These are phyloP conservation scores for Fusarium verticillioides DNA, from an alignment of 2,329 filamentous ascomycete species.

Conservation along the genomic window DNA sequence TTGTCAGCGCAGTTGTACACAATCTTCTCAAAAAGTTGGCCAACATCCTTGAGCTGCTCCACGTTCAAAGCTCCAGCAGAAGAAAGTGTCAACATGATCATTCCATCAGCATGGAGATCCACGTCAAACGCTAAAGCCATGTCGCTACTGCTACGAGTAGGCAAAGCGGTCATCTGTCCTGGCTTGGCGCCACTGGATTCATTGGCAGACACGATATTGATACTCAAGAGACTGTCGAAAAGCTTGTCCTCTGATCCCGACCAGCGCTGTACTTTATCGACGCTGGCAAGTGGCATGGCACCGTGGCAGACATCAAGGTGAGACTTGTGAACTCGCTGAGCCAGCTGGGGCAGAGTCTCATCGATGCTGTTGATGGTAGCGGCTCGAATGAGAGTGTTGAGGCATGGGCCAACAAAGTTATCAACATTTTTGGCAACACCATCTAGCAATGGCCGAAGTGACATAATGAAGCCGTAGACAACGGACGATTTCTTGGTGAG, in stretches of 20 bases:
- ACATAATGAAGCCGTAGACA: slow-evolving; percentile 23
- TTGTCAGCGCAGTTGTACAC: background rate
- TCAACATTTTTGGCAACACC: background rate
- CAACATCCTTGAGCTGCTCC: background rate
- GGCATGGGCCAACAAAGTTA: slow-evolving; percentile 10
- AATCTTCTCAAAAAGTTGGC: slow-evolving; percentile 1
- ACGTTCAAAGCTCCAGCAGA: background rate
- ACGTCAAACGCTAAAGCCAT: slow-evolving; percentile 20
- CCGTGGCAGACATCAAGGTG: background rate
- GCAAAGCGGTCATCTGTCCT: slow-evolving; percentile 6
- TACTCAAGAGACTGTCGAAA: slow-evolving; percentile 20
- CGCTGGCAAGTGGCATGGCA: slow-evolving; percentile 11
- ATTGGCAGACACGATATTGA: background rate
- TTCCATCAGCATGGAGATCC: slow-evolving; percentile 15
- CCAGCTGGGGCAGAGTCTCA: background rate
- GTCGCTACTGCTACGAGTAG: slow-evolving; percentile 11
- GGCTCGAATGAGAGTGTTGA: slow-evolving; percentile 12
- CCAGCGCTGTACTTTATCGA: slow-evolving; percentile 19
- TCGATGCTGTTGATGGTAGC: background rate
- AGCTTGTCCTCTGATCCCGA: slow-evolving; percentile 12
- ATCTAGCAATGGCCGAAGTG: background rate
- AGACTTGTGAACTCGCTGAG: background rate
- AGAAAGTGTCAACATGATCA: background rate
- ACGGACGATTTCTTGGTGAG: background rate
- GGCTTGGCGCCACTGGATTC: rapidly evolving